These are phyloP conservation scores for Gossypium trilobum DNA, from an alignment of 441 rosid species.

Conservation along the genomic window DNA sequence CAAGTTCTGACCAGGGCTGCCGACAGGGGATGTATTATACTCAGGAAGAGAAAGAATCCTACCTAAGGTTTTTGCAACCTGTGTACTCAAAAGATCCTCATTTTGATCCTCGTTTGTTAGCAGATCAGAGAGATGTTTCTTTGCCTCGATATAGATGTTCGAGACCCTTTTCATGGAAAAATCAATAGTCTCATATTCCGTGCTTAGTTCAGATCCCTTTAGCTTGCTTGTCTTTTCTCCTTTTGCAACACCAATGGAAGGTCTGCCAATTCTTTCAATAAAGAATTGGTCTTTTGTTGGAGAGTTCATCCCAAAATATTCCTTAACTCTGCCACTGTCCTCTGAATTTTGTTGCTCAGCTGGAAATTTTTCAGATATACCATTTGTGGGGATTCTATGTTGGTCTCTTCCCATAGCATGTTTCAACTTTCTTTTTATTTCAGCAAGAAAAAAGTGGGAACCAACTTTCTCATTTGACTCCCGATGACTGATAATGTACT, in stretches of 20 bases:
- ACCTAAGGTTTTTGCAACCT: constrained; percentile 53
- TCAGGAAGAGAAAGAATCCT: constrained; percentile 77
- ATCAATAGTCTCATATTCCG: constrained; percentile 21
- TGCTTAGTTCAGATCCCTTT: constrained; percentile 31
- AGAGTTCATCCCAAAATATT: constrained; percentile 41
- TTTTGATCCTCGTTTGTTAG: constrained; percentile 44
- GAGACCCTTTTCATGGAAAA: constrained; percentile 31
- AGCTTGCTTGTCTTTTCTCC: constrained; percentile 31
- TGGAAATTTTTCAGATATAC: constrained; percentile 21
- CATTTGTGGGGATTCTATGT: constrained; percentile 27
- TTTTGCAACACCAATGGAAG: constrained; percentile 33
- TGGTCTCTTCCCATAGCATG: constrained; percentile 77
- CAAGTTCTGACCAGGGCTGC: constrained; percentile 58
- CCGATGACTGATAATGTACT: constrained; percentile 26
- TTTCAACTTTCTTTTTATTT: constrained; percentile 75
- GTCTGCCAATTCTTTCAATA: constrained; percentile 62
- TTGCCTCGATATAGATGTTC: constrained; percentile 76
- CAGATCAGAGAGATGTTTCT: constrained; percentile 81
- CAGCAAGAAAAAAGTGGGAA: constrained; percentile 56
- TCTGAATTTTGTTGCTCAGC: constrained; percentile 19
- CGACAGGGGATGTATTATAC: constrained; percentile 46
- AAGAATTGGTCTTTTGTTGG: constrained; percentile 80
- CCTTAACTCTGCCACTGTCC: constrained; percentile 32
- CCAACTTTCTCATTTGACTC: constrained; percentile 43
- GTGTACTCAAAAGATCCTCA: constrained; percentile 34